Base-by-base conservation (phyloP, 108 stramenopile genomes). In the Skeletonema costatum region DNA sequence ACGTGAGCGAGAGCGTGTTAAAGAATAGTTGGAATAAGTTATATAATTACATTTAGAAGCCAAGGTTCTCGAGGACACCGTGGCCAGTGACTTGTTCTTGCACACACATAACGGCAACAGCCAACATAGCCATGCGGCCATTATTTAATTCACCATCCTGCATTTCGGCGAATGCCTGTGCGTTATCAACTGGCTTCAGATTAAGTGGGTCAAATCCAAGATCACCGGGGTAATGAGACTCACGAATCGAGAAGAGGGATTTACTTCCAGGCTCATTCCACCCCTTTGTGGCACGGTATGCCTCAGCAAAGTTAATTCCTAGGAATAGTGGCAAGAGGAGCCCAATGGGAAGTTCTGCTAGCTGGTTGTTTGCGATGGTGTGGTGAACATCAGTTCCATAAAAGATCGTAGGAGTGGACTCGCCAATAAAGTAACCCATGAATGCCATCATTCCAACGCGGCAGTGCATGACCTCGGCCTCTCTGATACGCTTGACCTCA, bases 71-170 rank as follows among this genome's bases (percentile, higher is more conserved):
- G 17, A 79, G 51, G 50, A 74, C 66, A 30, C 72, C 72, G 73
- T 67, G 62, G 0, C 73, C 78, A 14, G 74, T 74, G 17, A 79
- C 38, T 41, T 79, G 78, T 59, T 79, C 78, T 61, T 78, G 64
- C 21, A 78, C 71, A 58, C 77, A 78, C 72, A 78, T 67, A 35
- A 67, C 77, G 21, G 64, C 74, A 51, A 68, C 82, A 13, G 87
- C 88, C 38, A 90, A 30, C 89, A 90, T 89, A 39, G 88, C 83
- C 39, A 89, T 68, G 1, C 87, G 83, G 11, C 88, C 88, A n/a
- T 89, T 89, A 69, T 76, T 78, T 56, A 83, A 51, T 51, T 83
- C 82, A 36, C 61, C 70, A 5, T 79, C 59, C 35, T 71, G 68
- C 81, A 87, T 51, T 35, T 62, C 68, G 3, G 50, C 29, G 61